Base-by-base conservation (phyloP, 1,284 basidiomycete genomes). In the Naganishia sp. region DNA sequence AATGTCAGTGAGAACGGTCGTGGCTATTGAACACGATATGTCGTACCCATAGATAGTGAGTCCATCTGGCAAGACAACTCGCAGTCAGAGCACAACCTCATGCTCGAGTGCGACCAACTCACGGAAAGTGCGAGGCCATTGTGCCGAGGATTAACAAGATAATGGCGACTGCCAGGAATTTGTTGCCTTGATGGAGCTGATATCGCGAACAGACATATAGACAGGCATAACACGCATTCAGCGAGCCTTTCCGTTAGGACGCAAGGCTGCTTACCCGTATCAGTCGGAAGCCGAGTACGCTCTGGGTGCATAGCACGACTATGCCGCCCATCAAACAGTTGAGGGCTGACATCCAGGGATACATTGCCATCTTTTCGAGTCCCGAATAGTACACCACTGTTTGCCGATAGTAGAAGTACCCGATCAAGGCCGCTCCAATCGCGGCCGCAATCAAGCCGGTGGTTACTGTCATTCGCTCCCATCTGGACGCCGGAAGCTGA, bases 261-360 rank as follows among this genome's bases (percentile, higher is more conserved):
- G 13, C 36, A 39, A 39, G 36, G 7, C 36, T 39, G 25, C 59
- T 18, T 43, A 61, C 59, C 31, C 48, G 50, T 5, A 61, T 52
- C 59, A 61, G 28, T 9, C 48, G 59, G 28, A 43, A 61, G 16
- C 33, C 48, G 23, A 61, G 52, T 0, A 61, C 39, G 7, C 36
- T 39, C 21, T 61, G 48, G 6, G 42, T 42, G 23, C 59, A 61
- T 16, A 52, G 39, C 48, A 50, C 36, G 18, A 52, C 48, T 18
- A 61, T 15, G 5, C 59, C 59, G 1, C 48, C 59, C 16, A 52
- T 3, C 23, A 61, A 44, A 16, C 59, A 61, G 48, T 61, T 61
- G 36, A 36, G 15, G 5, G 33, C 59, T 5, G 59, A 36, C 28
- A 43, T 52, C 48, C 59, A 61, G 18, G 59, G 4, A 11, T 42